Conservation (phyloP, 495 filamentous ascomycete genomes). For the Monascus purpureus region DNA sequence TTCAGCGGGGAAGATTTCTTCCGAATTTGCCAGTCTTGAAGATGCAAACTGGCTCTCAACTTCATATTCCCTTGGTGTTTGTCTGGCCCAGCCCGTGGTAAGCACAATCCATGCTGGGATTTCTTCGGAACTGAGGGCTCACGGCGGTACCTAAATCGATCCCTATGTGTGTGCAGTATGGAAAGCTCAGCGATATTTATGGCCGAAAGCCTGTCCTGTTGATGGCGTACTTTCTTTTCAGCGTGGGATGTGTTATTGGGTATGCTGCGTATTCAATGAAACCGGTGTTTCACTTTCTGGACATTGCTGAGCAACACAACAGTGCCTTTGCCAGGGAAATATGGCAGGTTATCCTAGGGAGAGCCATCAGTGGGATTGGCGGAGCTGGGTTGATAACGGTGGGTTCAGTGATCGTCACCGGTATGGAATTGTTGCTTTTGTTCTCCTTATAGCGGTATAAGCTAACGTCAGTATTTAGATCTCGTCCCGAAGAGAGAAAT, state of each 20-base stretch:
- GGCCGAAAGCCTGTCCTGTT: conserved; percentile 28
- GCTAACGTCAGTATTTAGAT: conserved; percentile 21
- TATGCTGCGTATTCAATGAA: conserved; percentile 1
- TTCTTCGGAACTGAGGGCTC: too few species aligned
- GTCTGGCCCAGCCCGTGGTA: conserved; percentile 44
- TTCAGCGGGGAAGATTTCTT: conserved; percentile 47
- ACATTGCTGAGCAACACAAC: background rate
- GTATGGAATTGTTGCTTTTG: conserved; percentile 13
- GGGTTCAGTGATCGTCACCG: conserved; percentile 47
- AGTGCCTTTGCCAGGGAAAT: conserved; percentile 39
- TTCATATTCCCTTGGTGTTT: conserved; percentile 44
- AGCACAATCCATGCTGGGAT: background rate
- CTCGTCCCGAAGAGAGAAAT: conserved; percentile 54
- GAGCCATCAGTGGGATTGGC: conserved; percentile 44
- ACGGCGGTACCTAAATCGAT: too few species aligned
- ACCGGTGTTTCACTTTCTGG: background rate
- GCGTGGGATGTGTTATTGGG: conserved; percentile 27
- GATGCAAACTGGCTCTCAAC: conserved; percentile 56
- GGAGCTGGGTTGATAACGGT: conserved; percentile 43
- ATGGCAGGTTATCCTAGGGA: conserved; percentile 40
- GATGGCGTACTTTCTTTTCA: conserved; percentile 28
- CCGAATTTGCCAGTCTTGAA: conserved; percentile 46
- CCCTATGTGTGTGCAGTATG: too few species aligned
- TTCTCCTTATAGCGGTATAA: background rate
- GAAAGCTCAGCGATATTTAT: conserved; percentile 34